Conservation (phyloP, 805 yeast genomes). For the Sugiyamaella qingdaonensis region DNA sequence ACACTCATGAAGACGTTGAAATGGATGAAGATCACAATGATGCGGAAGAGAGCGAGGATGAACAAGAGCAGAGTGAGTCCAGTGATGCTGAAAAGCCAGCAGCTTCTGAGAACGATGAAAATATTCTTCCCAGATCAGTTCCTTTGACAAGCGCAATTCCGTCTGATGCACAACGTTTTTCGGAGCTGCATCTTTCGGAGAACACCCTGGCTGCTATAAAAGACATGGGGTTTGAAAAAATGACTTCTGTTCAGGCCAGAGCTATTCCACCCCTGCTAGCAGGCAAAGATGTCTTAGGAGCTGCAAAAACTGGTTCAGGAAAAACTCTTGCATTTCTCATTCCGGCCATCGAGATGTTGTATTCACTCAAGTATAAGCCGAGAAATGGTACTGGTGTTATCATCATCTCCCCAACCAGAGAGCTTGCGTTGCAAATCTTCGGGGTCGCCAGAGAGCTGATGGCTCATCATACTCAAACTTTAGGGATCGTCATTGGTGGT, state of each 20-base stretch:
- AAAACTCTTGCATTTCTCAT: conserved; percentile 92
- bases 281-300: conserved; percentile 96
- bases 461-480: conserved; percentile 87
- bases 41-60: conserved; percentile 25
- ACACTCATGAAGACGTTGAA: conserved; percentile 21
- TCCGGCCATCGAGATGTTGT: conserved; percentile 91
- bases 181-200: conserved; percentile 64
- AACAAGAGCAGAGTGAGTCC: conserved; percentile 29
- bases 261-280: conserved; percentile 96
- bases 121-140: not conserved
- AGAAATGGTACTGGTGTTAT: conserved; percentile 98
- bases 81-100: conserved; percentile 19
- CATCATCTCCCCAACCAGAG: conserved; percentile 95
- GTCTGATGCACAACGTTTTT: conserved; percentile 28
- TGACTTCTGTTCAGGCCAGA: conserved; percentile 94
- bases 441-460: conserved; percentile 95
- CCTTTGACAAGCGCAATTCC: not conserved
- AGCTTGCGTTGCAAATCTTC: conserved; percentile 92
- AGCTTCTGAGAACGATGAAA: not conserved
- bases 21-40: conserved; percentile 26
- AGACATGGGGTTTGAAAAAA: conserved; percentile 83
- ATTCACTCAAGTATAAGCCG: conserved; percentile 90
- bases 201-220: conserved; percentile 78
- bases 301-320: conserved; percentile 99
- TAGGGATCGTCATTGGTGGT: conserved; percentile 97